Evolutionary conservation across 331 rosid genomes (phyloP), one percentile per base, ranked within the genome.

Genomic region (Saraca asoca): DNA sequence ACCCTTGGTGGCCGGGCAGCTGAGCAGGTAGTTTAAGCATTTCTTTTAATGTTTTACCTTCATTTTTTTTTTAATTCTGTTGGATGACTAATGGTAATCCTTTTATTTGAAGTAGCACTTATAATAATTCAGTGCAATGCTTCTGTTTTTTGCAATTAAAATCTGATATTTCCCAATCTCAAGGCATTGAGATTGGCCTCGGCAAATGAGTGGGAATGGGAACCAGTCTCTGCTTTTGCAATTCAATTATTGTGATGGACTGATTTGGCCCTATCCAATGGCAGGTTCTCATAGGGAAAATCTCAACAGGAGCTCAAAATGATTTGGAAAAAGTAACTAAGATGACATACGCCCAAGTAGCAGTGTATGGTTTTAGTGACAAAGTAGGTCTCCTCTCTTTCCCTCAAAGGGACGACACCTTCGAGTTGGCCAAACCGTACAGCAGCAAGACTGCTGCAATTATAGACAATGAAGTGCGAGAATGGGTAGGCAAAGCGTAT

Each of bases 1-100:
- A 75, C 91, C 67, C 85, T 80, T 45, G 88, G 88, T 52, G 90
- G 90, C 29, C 78, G 87, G 29, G 90, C 90, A 60, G 83, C 90
- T 31, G 90, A 85, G 49, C 85, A 85, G 87, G 90, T 85, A 37
- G 34, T 41, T 39, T 18, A 61, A 0, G 38, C 0, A 12, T 49
- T 5, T 16, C 9, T 7, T 11, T 2, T 15, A 9, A 13, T 19
- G 14, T 14, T 8, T 66, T 19, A 12, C 51, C 29, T 12, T 6
- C 33, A 2, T 54, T 13, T 14, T 8, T 39, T 39, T 2, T 7
- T 6, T 39, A n/a, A n/a, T n/a, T 39, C 11, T 5, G 8, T 39
- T 39, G 43, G 43, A 39, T 39, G 7, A 5, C 43, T 39, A 2
- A 12, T 19, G 17, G 1, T 29, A 5, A 8, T 15, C 14, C 33